Base-by-base conservation (phyloP, 73 alveolate species). In the Paramecium sexaurelia region DNA sequence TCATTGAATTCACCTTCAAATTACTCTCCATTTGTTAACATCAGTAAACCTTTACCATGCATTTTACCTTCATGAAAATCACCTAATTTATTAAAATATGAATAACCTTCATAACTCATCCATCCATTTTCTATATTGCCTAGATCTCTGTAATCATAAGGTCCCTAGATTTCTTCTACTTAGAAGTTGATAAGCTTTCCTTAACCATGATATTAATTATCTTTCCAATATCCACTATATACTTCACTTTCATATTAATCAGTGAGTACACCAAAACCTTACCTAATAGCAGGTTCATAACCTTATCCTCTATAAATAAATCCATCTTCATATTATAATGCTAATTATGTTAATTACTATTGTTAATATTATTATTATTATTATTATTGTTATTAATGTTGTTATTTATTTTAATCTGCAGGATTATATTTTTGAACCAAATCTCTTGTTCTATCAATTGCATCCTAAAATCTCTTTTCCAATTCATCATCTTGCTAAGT, bases 291-390 rank as follows among this genome's bases (percentile, higher is more conserved):
- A 29, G 90, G 90, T 45, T 78, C 90, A 24, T 29, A 78, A 15
- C 90, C 90, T 26, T 78, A 22, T 24, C 90, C 90, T 78, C 90
- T 19, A 43, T 78, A 78, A 3, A 78, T 78, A 33, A 36, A 78
- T 78, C 90, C 90, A 78, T 78, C 90, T 43, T 78, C 90, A 24
- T 78, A 78, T 78, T 78, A 11, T 4, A 78, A 43, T 7, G 90
- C 90, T 19, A 78, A 20, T 37, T 78, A 29, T 2, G n/a, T 17
- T 20, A 41, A 33, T 71, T 24, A n/a, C 5, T 57, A 2, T 57
- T 8, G 9, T 57, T n/a, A n/a, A n/a, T n/a, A n/a, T n/a, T 71
- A 45, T 40, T 45, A 20, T 20, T 24, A 32, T 57, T 43, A 39
- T 75, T 75, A 20, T 19, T 55, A 55, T 19, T 17, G 8, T 37